Evolutionary conservation across 2,329 filamentous ascomycete species (phyloP), one percentile per base, ranked within the genome.

Genomic region (Thielaviopsis euricoi): DNA sequence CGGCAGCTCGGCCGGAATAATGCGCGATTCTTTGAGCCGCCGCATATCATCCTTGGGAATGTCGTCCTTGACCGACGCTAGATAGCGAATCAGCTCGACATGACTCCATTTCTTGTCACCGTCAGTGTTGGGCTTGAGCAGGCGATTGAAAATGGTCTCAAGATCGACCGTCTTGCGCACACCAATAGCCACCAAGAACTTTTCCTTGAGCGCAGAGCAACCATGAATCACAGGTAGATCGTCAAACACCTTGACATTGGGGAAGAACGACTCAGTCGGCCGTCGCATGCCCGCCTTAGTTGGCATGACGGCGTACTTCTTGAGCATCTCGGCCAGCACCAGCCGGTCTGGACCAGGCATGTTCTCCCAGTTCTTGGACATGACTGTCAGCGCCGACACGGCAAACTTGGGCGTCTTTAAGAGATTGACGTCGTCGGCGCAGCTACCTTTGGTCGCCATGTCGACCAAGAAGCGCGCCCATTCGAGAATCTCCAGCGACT

Each of bases 101-200:
- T 97, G 91, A 59, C 89, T 96, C 87, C 88, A 95, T 68, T 83
- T 83, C 61, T 77, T 78, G 25, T 78, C 77, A n/a, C 75, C 73
- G 10, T 68, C 69, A 15, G 76, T 72, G 0, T 73, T 66, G 17
- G 78, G 76, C 55, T 79, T 83, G 63, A 96, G 78, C 50, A 98
- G 77, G 51, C 91, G 80, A 23, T 87, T 86, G 65, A 98, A 97
- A 29, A 98, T 94, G 29, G 94, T 91, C 33, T 89, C 89, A 1
- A 98, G 74, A 64, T 98, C 93, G 21, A 98, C 84, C 0, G 93
- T 98, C 72, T 97, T 97, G 60, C 93, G 83, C 25, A 98, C 90
- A 2, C 93, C 91, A 33, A 98, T 74, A 1, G 87, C 80, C 2
- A 79, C 73, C 50, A 98, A 71, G 61, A 98, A 87, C 67, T 94